These are phyloP conservation scores for Colletotrichum sp. DNA, from an alignment of 2,329 filamentous ascomycete genomes.

Conservation along the genomic window DNA sequence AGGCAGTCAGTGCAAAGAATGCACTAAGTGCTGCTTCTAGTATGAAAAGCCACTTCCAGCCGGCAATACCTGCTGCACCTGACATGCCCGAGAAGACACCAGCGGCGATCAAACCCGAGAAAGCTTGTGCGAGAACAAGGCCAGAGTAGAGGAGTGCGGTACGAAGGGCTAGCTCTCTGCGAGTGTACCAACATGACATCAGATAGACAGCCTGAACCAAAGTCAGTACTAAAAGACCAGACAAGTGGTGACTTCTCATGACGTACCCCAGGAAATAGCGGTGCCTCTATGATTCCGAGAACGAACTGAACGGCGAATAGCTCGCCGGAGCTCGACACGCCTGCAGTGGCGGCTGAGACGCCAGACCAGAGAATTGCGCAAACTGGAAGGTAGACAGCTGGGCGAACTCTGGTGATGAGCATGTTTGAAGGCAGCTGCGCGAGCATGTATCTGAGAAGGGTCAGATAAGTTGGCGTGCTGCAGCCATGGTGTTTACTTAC, in stretches of 20 bases:
- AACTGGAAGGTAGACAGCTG: slow-evolving; percentile 52
- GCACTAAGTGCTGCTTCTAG: slow-evolving; percentile 33
- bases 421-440: slow-evolving; percentile 69
- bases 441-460: slow-evolving; percentile 53
- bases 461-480: neutral
- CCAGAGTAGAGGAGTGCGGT: slow-evolving; percentile 50
- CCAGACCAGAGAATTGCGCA: slow-evolving; percentile 18
- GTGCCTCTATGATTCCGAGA: slow-evolving; percentile 22
- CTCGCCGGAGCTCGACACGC: neutral
- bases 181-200: slow-evolving; percentile 59
- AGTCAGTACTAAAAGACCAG: neutral
- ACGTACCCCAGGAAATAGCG: slow-evolving; percentile 21
- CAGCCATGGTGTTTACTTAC: neutral
- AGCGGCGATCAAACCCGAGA: slow-evolving; percentile 49
- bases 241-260: too few relatives aligned
- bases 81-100: slow-evolving; percentile 40
- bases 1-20: slow-evolving; percentile 32
- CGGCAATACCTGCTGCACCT: slow-evolving; percentile 26
- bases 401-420: slow-evolving; percentile 56
- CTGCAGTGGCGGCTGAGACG: slow-evolving; percentile 18
- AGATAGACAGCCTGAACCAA: slow-evolving; percentile 33
- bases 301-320: slow-evolving; percentile 20
- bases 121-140: slow-evolving; percentile 37
- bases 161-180: slow-evolving; percentile 48
- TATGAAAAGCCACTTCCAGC: slow-evolving; percentile 38